Base-by-base conservation (phyloP, 2,329 filamentous ascomycete genomes). In the Fusarium tuaranense region DNA sequence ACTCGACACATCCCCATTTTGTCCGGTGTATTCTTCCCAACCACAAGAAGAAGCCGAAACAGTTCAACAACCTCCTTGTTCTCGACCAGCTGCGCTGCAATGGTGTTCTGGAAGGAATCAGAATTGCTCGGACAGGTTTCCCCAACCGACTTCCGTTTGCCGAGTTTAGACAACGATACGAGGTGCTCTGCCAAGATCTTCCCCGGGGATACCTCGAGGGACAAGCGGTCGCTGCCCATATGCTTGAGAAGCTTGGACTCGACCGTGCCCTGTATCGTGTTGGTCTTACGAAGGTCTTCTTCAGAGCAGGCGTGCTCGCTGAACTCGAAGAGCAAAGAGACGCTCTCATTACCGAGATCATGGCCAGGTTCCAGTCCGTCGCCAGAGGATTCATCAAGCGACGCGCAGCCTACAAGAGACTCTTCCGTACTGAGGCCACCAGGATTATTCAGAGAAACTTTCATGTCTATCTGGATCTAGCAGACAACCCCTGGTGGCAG, bases 11-110 rank as follows among this genome's bases (percentile, higher is more conserved):
- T 81, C 97, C 97, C 68, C 97, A 99, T 83, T 99, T 99, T 81
- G 97, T 99, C 34, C 94, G 97, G 57, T 99, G 97, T 81, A 99
- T 99, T 72, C 88, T 99, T 69, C 97, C 97, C 5, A 99, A 99
- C 80, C 97, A 99, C 87, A 98, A 98, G 84, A 99, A 99, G 84
- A 90, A 92, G 27, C 95, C 97, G 1, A 99, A 99, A 83, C 93
- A 95, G 80, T 95, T 98, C 83, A 94, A 93, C 80, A 94, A 94
- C 4, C 91, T 95, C 3, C 90, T 99, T n/a, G 97, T 99, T 2
- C 88, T 99, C 7, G 97, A 99, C 79, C 97, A 99, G 82, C 87
- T 99, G n/a, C 92, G 97, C 63, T 99, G 97, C 85, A 99, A 99
- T 81, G 97, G 97, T 93, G 97, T 99, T 4, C 88, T 99, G n/a